Percentiles rank a stretch among this genome's conserved stretches.
Conservation (phyloP, 2,329 filamentous ascomycete species). For the Sporothrix brunneoviolacea region DNA sequence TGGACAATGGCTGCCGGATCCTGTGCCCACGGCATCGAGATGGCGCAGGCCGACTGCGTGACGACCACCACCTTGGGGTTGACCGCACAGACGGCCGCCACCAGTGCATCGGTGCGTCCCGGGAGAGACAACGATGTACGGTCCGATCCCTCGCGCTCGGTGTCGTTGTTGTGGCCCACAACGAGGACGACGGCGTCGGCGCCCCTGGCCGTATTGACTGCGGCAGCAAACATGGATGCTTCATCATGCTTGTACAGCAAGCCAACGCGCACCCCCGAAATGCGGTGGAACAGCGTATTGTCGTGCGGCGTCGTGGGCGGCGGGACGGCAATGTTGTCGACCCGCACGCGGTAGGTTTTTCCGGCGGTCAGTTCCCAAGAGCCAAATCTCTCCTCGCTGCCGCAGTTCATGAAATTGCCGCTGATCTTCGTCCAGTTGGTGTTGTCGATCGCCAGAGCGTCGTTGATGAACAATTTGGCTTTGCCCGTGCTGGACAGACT, state of each 20-base stretch:
- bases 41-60: slow-evolving; percentile 70
- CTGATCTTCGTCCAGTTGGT: slow-evolving; percentile 38
- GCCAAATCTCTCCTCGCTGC: slow-evolving; percentile 15
- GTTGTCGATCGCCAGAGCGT: slow-evolving; percentile 38
- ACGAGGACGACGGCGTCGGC: slow-evolving; percentile 23
- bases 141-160: slow-evolving; percentile 17
- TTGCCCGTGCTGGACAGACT: slow-evolving; percentile 20
- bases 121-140: slow-evolving; percentile 15
- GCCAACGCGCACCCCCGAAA: slow-evolving; percentile 19
- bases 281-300: slow-evolving; percentile 21
- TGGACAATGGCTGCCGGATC: slow-evolving; percentile 51
- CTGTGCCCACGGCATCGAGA: slow-evolving; percentile 51
- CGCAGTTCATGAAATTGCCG: slow-evolving; percentile 22
- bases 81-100: slow-evolving; percentile 41
- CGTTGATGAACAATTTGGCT: slow-evolving; percentile 26
- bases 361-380: slow-evolving; percentile 11
- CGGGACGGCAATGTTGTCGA: slow-evolving; percentile 19
- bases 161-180: slow-evolving; percentile 24
- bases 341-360: slow-evolving; percentile 9
- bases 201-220: slow-evolving; percentile 33
- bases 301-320: slow-evolving; percentile 18
- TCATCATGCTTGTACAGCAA: slow-evolving; percentile 10
- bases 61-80: slow-evolving; percentile 46
- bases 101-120: slow-evolving; percentile 21
- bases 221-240: slow-evolving; percentile 16